Evolutionary conservation across 129 eudicot genomes (phyloP).

Genomic region (Centella asiatica): DNA sequence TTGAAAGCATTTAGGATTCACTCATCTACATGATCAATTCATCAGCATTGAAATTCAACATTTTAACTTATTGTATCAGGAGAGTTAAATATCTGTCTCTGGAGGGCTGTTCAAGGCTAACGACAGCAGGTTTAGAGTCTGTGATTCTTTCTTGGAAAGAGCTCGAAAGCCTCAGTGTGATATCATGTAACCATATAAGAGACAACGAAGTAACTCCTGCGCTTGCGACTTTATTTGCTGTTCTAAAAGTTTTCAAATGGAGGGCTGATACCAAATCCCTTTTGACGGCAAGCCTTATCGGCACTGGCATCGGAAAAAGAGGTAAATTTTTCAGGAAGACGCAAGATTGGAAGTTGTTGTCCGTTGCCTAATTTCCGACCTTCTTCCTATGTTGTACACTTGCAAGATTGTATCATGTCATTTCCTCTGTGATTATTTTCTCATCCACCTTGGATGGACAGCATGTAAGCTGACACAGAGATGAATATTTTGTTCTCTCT

Average conservation of each 20-base stretch:
- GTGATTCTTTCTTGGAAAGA: conserved; percentile 48
- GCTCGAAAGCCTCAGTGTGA: conserved; percentile 61
- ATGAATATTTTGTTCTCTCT: too few relatives aligned
- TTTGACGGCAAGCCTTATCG: conserved; percentile 49
- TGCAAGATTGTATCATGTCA: too few relatives aligned
- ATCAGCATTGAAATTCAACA: background rate
- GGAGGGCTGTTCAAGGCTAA: conserved; percentile 79
- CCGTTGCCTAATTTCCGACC: conserved; percentile 14
- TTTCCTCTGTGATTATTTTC: too few relatives aligned
- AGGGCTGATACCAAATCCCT: conserved; percentile 57
- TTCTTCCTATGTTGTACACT: too few relatives aligned
- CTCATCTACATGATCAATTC: background rate
- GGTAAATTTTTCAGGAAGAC: conserved; percentile 68
- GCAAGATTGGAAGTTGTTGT: conserved; percentile 35
- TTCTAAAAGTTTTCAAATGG: conserved; percentile 77
- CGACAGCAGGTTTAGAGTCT: conserved; percentile 54
- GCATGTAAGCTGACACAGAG: too few relatives aligned
- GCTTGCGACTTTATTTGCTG: conserved; percentile 48
- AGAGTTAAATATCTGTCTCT: conserved; percentile 48
- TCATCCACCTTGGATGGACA: too few relatives aligned
- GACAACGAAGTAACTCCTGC: conserved; percentile 51
- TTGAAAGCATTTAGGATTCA: too few relatives aligned
- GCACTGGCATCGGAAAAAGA: conserved; percentile 70
- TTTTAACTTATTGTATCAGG: conserved; percentile 30
- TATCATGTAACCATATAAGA: conserved; percentile 68